Conservation (phyloP, 371 early-diverging fungal species). For the Parasitella parasitica region DNA sequence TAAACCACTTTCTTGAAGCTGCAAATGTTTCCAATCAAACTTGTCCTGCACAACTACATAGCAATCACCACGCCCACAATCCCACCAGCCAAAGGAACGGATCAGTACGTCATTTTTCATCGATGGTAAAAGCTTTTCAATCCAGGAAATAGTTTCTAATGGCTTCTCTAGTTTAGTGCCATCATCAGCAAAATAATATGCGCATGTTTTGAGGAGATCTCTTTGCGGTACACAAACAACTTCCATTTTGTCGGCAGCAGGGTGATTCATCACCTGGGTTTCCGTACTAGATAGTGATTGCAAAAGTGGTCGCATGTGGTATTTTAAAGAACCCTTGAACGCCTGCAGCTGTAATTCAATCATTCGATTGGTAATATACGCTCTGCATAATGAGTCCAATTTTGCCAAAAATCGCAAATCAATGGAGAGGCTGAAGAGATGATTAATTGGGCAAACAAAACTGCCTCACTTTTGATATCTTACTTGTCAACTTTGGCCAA, state of each 20-base stretch:
- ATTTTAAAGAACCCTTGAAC: conserved; percentile 23
- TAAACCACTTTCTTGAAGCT: conserved; percentile 23
- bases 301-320: conserved; percentile 39
- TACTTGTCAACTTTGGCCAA: conserved; percentile 30
- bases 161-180: conserved; percentile 19
- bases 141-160: conserved; percentile 31
- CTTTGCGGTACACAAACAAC: conserved; percentile 44
- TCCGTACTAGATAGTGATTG: conserved; percentile 33
- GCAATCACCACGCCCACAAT: conserved; percentile 45
- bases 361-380: conserved; percentile 47
- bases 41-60: conserved; percentile 47
- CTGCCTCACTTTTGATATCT: not conserved
- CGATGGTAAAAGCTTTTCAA: conserved; percentile 24
- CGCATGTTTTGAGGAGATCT: conserved; percentile 41
- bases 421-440: conserved; percentile 29
- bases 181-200: conserved; percentile 11
- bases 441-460: not conserved
- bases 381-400: conserved; percentile 48
- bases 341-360: conserved; percentile 40
- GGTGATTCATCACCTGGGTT: conserved; percentile 39
- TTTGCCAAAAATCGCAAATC: conserved; percentile 49
- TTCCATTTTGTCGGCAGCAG: conserved; percentile 46
- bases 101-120: conserved; percentile 43
- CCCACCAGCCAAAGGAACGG: conserved; percentile 50
- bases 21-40: conserved; percentile 31